Evolutionary conservation across 768 basidiomycete genomes (phyloP), one percentile per base, ranked within the genome.

Genomic region (Naganishia antarctica): DNA sequence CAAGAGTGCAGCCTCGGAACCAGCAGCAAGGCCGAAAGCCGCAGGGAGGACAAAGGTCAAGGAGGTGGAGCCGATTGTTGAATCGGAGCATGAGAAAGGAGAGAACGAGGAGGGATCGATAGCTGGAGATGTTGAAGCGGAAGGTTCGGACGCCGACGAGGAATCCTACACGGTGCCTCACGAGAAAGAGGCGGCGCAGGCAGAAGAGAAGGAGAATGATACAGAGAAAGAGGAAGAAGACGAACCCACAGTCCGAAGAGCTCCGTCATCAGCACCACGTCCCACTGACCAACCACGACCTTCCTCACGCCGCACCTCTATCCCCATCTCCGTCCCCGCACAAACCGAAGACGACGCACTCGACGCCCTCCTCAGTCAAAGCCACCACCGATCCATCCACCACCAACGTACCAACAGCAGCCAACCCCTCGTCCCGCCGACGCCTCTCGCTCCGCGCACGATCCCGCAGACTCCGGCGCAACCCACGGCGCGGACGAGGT

Each of bases 261-360:
- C 45, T 18, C 47, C 47, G 1, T 40, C 46, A 16, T 49, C 44
- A 12, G 59, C 41, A 21, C 26, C 41, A 47, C 43, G 18, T 44
- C 40, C 8, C 7, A 4, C 28, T 43, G 25, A 32, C 3, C 43
- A 44, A 16, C 21, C 26, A 34, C 44, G 21, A 31, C 25, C 23
- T 29, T 60, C 45, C 16, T 44, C 41, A 6, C 59, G 45, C 28
- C 43, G 59, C 23, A 4, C 43, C 28, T 46, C 43, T 7, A 60
- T 47, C 16, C 32, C 46, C 7, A 28, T n/a, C 12, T 15, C 32
- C 46, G 21, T 62, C 32, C 26, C 37, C 15, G 23, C 47, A 34
- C 53, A 57, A 21, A 57, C 53, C 1, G 46, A 62, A 29, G 48
- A 62, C 61, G 21, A 48, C 32, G 37, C 61, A 1, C 46, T 62